Evolutionary conservation across 192 early-diverging fungal species (phyloP).

Genomic region (Coemansia sp.): DNA sequence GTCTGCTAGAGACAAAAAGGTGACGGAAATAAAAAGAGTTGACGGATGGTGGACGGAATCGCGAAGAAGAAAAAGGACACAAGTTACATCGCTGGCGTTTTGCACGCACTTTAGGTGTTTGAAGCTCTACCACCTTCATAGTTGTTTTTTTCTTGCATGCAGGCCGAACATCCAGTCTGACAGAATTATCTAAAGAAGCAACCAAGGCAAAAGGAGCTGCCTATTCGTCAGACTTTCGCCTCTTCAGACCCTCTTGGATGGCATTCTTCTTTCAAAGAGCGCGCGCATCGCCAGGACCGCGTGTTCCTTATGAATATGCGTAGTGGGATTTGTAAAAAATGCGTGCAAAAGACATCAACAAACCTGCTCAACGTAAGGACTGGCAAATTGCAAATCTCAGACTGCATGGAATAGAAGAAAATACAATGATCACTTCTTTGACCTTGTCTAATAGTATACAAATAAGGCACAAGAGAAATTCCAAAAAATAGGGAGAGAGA

Average conservation of each 20-base stretch:
- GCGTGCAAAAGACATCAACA: neutral
- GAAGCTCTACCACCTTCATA: neutral
- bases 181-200: neutral
- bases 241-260: neutral
- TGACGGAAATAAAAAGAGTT: slow-evolving; percentile 3
- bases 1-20: slow-evolving; percentile 7
- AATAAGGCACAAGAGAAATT: no score
- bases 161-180: neutral
- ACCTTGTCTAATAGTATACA: no score
- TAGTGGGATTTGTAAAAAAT: no score
- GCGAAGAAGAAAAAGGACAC: slow-evolving; percentile 1
- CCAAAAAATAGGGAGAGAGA: neutral
- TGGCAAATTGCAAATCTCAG: neutral
- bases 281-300: neutral
- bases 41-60: neutral
- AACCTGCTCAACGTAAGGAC: neutral
- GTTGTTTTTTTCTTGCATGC: neutral
- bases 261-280: neutral
- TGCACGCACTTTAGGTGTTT: neutral
- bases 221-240: neutral
- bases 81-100: neutral
- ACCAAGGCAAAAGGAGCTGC: neutral
- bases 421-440: no score
- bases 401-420: neutral
- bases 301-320: neutral